A percentile compares a stretch with the other conserved stretches of the same genome.
These are phyloP conservation scores for Coniferiporia weirii DNA, from an alignment of 1,284 basidiomycete species.

Conservation along the genomic window DNA sequence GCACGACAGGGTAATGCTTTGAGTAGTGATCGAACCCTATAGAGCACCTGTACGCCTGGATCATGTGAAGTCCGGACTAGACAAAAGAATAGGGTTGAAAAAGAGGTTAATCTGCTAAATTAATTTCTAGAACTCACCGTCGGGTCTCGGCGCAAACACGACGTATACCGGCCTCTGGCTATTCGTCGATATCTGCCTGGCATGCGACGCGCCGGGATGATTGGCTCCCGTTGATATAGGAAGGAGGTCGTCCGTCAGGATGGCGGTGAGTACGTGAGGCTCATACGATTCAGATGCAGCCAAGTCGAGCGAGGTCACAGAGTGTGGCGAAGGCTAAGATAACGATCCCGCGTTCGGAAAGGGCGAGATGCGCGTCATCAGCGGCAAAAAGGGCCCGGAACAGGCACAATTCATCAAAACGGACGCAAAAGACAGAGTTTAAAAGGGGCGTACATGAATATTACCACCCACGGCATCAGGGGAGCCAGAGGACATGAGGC, in stretches of 20 bases:
- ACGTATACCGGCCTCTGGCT: slow-evolving; percentile 20
- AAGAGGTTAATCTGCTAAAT: not conserved
- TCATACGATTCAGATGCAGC: slow-evolving; percentile 20
- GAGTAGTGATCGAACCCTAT: slow-evolving; percentile 1
- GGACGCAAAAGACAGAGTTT: not conserved
- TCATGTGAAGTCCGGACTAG: slow-evolving; percentile 1
- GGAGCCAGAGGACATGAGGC: slow-evolving; percentile 3
- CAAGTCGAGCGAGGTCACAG: slow-evolving; percentile 21
- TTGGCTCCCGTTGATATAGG: slow-evolving; percentile 18
- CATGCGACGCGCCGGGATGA: slow-evolving; percentile 20
- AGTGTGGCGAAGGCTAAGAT: slow-evolving; percentile 3
- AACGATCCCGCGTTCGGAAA: not conserved
- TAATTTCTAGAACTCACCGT: not conserved
- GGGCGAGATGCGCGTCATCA: not conserved
- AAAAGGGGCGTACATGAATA: not conserved
- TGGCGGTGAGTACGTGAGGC: slow-evolving; percentile 23
- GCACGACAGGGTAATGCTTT: not conserved
- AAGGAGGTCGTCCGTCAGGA: slow-evolving; percentile 25
- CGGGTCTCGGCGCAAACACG: slow-evolving; percentile 7
- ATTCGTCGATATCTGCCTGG: slow-evolving; percentile 21
- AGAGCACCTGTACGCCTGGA: slow-evolving; percentile 6
- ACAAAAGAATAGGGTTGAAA: not conserved
- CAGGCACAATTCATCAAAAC: not conserved
- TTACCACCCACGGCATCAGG: slow-evolving; percentile 4
- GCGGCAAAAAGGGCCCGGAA: not conserved